Evolutionary conservation across 2,329 filamentous ascomycete species (phyloP).

Genomic region (Gaeumannomyces sp.): DNA sequence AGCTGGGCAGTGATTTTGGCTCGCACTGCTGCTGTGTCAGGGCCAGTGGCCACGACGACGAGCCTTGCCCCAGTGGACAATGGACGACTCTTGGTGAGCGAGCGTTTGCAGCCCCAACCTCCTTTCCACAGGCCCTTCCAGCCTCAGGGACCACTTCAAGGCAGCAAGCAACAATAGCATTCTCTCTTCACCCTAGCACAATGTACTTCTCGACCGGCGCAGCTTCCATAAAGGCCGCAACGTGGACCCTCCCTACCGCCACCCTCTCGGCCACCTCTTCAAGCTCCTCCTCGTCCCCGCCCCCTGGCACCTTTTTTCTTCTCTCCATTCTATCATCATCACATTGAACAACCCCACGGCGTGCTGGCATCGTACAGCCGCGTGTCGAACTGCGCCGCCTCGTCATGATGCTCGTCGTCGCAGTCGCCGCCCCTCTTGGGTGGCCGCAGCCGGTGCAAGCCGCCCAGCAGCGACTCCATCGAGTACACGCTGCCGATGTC

Average conservation of each 20-base stretch:
- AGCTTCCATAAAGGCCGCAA: constrained; percentile 9
- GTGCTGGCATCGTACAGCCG: constrained; percentile 6
- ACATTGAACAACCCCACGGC: constrained; percentile 10
- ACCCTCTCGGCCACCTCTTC: constrained; percentile 7
- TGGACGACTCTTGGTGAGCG: no score
- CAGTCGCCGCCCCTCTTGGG: neutral
- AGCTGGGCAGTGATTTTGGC: no score
- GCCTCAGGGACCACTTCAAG: no score
- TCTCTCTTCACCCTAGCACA: constrained; percentile 1
- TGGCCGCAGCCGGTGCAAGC: neutral
- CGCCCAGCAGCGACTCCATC: constrained; percentile 7
- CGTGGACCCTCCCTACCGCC: constrained; percentile 5
- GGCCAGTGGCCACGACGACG: no score
- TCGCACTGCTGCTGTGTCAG: no score
- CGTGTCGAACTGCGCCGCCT: constrained; percentile 8
- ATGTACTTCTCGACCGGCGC: constrained; percentile 8
- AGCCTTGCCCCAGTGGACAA: no score
- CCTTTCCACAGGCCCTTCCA: no score
- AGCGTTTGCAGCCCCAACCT: no score
- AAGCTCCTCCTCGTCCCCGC: neutral
- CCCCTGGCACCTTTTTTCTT: neutral
- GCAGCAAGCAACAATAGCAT: neutral
- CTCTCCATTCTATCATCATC: constrained; percentile 9
- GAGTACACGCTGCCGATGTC: constrained; percentile 9
- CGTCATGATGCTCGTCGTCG: constrained; percentile 4